Base-by-base conservation (phyloP, 345 rosid species). In the Eucalyptus tenuipes region DNA sequence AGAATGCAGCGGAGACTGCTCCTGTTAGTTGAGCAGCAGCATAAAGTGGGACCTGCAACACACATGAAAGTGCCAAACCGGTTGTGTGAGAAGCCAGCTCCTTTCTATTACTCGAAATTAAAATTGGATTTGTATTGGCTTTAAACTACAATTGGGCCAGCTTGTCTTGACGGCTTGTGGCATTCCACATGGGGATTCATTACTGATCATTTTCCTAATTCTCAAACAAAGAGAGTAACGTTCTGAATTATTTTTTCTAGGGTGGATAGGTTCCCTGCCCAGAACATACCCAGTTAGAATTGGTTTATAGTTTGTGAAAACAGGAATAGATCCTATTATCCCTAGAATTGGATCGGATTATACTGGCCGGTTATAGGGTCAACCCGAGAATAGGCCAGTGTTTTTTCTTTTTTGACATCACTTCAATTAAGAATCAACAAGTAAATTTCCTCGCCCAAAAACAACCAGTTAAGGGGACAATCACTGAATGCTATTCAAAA, bases 391-490 rank as follows among this genome's bases (percentile, higher is more conserved):
- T 22, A 31, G 10, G 22, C 22, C 2, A 3, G 22, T 66, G 5
- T 66, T 66, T 68, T 31, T 68, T 16, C 37, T 16, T 16, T 31
- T 7, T 16, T 8, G 22, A 68, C 42, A 4, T 31, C 79, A 68
- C 42, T 31, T 31, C 3, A 24, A 68, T 64, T 64, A 64, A 64
- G 75, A 64, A 64, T 64, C 75, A 68, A 96, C 95, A 71, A 95
- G 94, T 71, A 95, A 94, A 92, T 94, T 95, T 89, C 97, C 96
- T 40, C 95, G 94, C 93, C 94, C 98, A 89, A 96, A 96, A 87
- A 96, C 95, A 88, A 94, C 96, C 97, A 94, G 95, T 68, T 87
- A 88, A 22, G 71, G 53, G 29, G 55, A 92, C 89, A 18, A 66
- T n/a, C 84, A 82, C 17, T 20, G 57, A 17, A 11, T 42, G 52